Base-by-base conservation (phyloP, 345 rosid genomes). In the Citrus sp. region DNA sequence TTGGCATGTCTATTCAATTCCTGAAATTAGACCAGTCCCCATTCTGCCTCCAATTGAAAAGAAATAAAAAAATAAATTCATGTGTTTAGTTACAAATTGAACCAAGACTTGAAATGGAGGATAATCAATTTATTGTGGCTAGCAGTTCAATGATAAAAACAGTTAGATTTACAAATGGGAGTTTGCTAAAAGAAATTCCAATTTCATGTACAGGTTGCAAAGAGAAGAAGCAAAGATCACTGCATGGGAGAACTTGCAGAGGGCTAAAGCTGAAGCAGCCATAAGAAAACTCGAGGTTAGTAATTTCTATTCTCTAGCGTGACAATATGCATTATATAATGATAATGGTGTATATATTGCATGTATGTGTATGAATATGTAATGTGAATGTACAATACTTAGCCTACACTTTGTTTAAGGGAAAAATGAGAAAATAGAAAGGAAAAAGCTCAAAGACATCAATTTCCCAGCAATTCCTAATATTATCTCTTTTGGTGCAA, bases 181-280 rank as follows among this genome's bases (percentile, higher is more conserved):
- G 27, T 64, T 74, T 22, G 24, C 64, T 28, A 27, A 54, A 56
- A 18, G 25, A 63, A 18, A 10, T 30, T 59, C 40, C 40, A 55
- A 34, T 66, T 24, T 54, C 35, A 13, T 59, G 70, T 77, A 86
- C 87, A 96, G 99, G 83, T 79, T 87, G 66, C 91, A 88, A 69
- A 88, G 98, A 85, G 95, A 94, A 77, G 99, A 93, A 90, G 95
- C 97, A 27, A 90, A 89, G 88, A 96, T 96, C 76, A 82, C 86
- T 3, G 99, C 99, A 40, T 96, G 99, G 99, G 99, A 96, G 78
- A 96, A 92, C 82, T 77, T 96, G 79, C 99, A 96, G 85, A 92
- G 89, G 83, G 97, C 98, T 54, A 96, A 92, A 88, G 99, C 98
- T n/a, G 97, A 96, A 87, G 98, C 99, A 6, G 93, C 98, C 61